Conservation (phyloP, 352 stramenopile genomes). For the Pythium dissotocum region DNA sequence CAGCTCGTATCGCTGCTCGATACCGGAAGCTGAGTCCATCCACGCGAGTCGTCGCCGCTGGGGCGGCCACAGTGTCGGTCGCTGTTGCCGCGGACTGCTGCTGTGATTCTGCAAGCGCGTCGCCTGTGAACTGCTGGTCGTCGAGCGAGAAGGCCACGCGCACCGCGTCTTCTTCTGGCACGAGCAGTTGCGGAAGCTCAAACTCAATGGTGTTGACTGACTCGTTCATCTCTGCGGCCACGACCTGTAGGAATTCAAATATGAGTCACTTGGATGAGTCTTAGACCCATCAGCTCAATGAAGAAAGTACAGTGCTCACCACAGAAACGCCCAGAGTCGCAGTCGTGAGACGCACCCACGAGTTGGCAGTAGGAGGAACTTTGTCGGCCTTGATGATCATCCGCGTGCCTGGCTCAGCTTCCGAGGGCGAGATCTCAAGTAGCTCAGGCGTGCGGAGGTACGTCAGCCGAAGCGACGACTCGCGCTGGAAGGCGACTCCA, state of each 20-base stretch:
- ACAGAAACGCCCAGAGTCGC: constrained; percentile 22
- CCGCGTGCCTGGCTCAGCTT: constrained; percentile 23
- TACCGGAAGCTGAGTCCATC: constrained; percentile 1
- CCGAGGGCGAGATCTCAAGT: constrained; percentile 25
- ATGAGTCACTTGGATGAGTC: too few species aligned
- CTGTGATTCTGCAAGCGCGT: not conserved
- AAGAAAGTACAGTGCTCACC: not conserved
- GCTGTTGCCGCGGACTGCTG: not conserved
- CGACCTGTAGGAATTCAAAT: constrained; percentile 10
- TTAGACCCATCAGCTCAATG: not conserved
- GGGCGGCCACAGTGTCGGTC: too few species aligned
- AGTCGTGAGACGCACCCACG: constrained; percentile 28
- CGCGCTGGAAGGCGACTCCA: constrained; percentile 40
- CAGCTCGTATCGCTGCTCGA: not conserved
- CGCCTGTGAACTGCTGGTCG: constrained; percentile 25
- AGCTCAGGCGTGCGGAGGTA: constrained; percentile 29
- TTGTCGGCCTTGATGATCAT: constrained; percentile 31
- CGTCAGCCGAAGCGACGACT: constrained; percentile 33
- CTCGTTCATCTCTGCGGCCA: constrained; percentile 13
- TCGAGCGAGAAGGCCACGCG: constrained; percentile 24
- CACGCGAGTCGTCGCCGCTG: not conserved
- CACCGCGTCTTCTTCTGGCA: constrained; percentile 14
- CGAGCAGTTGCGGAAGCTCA: constrained; percentile 18
- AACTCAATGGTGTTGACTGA: constrained; percentile 16
- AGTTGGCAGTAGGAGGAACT: constrained; percentile 5